These are phyloP conservation scores for Coniochaeta pulveracea DNA, from an alignment of 2,329 filamentous ascomycete genomes.

Conservation along the genomic window DNA sequence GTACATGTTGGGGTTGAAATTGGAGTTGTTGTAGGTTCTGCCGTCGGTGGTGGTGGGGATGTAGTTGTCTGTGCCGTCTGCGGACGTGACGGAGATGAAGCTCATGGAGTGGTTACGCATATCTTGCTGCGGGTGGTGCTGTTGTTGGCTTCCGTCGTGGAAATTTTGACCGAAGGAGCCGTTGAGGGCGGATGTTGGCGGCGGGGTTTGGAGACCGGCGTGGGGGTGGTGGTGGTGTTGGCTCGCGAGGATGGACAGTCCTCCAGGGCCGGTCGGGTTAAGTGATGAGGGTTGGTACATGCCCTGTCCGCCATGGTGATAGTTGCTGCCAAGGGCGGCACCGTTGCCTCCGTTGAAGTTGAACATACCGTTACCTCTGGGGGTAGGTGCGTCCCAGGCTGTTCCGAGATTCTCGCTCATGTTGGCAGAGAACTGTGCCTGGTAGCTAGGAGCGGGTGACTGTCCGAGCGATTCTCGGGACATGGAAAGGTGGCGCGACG, in stretches of 20 bases:
- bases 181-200: constrained; percentile 39
- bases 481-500: neutral
- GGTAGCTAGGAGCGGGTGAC: constrained; percentile 38
- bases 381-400: constrained; percentile 29
- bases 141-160: constrained; percentile 16
- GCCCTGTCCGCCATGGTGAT: neutral
- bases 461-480: constrained; percentile 34
- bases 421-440: constrained; percentile 39
- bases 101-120: constrained; percentile 7
- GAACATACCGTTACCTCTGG: constrained; percentile 10
- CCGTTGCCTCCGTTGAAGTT: constrained; percentile 9
- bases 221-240: constrained; percentile 3
- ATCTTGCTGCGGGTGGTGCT: neutral
- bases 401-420: constrained; percentile 47
- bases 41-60: neutral
- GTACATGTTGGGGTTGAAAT: neutral
- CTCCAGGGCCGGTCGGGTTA: constrained; percentile 15
- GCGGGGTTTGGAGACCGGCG: constrained; percentile 41
- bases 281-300: constrained; percentile 4
- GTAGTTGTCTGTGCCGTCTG: neutral
- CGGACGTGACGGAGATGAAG: constrained; percentile 9
- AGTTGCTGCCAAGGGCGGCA: constrained; percentile 2
- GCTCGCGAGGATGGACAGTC: constrained; percentile 39
- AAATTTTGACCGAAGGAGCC: constrained; percentile 31
- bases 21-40: constrained; percentile 2